Base-by-base conservation (phyloP, 2,329 filamentous ascomycete species). In the Lasiodiplodia sp. region DNA sequence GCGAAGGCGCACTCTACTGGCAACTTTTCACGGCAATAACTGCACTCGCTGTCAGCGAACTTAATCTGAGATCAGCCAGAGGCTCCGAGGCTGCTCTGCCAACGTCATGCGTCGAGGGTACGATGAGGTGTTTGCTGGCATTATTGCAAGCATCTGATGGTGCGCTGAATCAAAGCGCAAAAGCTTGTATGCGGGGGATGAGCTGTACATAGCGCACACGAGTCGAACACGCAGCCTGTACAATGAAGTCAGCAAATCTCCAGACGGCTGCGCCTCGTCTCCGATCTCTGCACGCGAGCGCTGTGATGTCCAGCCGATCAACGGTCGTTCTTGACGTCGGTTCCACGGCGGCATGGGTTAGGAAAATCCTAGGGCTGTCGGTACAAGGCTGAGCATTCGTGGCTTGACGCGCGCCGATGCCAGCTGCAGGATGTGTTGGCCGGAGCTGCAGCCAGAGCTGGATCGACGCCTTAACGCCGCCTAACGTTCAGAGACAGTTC, bases 351-450 rank as follows among this genome's bases (percentile, higher is more conserved):
- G 37, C 66, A 63, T 55, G 66, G 57, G 66, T 55, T 21, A n/a
- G 23, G 63, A 47, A 56, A 66, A 66, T 64, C 63, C 49, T 44
- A 64, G 64, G 68, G 56, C 63, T 64, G 60, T 64, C 70, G 57
- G 67, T 62, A 70, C 73, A 73, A 73, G 72, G 72, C 73, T 76
- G 73, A 75, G 63, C 70, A 64, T 69, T 70, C 67, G 71, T 71
- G 72, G 71, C 69, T 72, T 70, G 70, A 71, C 72, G 72, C 64
- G 51, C 23, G 40, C 70, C 51, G 49, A 44, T 28, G 57, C 72
- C 70, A 72, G 70, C 76, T 79, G 78, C 77, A 75, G 56, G 75
- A 78, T 80, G 77, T 74, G 78, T 72, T 80, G 78, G 76, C 77
- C 65, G 66, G 66, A 68, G 66, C 66, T 68, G 66, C 56, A 58